Evolutionary conservation across 2,329 filamentous ascomycete species (phyloP), one percentile per base, ranked within the genome.

Genomic region (Purpureocillium takamizusanense): DNA sequence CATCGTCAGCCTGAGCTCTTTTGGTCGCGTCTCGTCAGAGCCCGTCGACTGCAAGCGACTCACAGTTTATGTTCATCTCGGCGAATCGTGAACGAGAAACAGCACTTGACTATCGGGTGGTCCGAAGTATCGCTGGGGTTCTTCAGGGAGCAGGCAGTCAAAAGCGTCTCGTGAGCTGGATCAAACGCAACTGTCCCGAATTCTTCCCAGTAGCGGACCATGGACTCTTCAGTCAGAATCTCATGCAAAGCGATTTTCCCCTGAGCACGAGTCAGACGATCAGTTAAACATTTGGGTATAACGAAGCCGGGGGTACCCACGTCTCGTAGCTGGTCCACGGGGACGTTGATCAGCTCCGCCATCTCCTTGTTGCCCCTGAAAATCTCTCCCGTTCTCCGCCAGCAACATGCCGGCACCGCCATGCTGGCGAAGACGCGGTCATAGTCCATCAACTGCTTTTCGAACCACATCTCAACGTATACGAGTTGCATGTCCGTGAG

Each of bases 391-490:
- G 92, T 98, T 53, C 92, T 75, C 52, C 92, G 76, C 92, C 92
- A 98, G 59, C 90, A 94, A 62, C 92, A 98, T 12, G 92, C 92
- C 0, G 92, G 92, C 45, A 98, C 90, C 2, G 92, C 92, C 92
- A 98, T 98, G 59, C 88, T 94, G 2, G 92, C 92, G 66, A 98
- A 98, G 2, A 98, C 89, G 25, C 92, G 86, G 55, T 98, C 92
- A 53, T 97, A 97, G 57, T 97, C 92, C 84, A 97, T 92, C 50
- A 98, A 66, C 46, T 86, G 92, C 53, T 84, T 80, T 61, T 98
- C 92, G 55, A 98, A 97, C 90, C 92, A 97, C 87, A 97, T 95
- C 63, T 98, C 92, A 10, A 97, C 90, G 42, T 89, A 79, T 21
- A 97, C 82, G 18, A 98, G 76, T 61, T 98, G 87, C 58, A 95